phyloP scores from a whole-genome alignment of 257 asterid species.

The Phtheirospermum japonicum region DNA sequence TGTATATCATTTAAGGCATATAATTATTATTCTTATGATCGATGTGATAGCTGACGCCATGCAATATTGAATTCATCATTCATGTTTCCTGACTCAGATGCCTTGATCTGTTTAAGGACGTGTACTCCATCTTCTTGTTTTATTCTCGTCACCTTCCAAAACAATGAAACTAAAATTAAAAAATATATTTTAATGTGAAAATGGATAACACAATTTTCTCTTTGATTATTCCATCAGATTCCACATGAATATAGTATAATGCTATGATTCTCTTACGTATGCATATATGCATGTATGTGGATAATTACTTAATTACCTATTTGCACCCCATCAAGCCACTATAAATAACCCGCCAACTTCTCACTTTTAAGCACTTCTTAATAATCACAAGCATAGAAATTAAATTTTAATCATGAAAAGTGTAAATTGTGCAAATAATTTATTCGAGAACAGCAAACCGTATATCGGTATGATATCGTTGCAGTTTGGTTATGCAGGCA shows the following conservation, averaged over 20 bases:
- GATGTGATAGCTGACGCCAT: conserved; percentile 37
- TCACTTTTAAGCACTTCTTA: conserved; percentile 18
- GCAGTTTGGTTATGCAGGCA: conserved; percentile 78
- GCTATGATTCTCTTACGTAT: conserved; percentile 16
- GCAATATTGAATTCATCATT: conserved; percentile 30
- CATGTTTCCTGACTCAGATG: conserved; percentile 40
- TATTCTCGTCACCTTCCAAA: conserved; percentile 48
- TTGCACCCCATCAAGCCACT: conserved; percentile 7
- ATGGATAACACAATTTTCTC: conserved; percentile 34
- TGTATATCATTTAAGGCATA: too few relatives aligned
- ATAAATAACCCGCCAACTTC: conserved; percentile 29
- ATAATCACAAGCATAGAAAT: not conserved
- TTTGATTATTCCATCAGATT: conserved; percentile 36
- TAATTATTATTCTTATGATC: conserved; percentile 13
- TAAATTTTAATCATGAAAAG: conserved; percentile 17
- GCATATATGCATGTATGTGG: not conserved
- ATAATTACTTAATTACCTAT: not conserved
- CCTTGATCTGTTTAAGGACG: conserved; percentile 39
- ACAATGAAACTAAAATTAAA: conserved; percentile 10
- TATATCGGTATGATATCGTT: conserved; percentile 54
- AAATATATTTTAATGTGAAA: conserved; percentile 17
- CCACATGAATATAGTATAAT: conserved; percentile 20
- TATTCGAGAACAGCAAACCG: conserved; percentile 41
- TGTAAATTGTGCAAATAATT: not conserved
- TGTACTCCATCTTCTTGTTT: conserved; percentile 40